Percentiles rank a stretch among this genome's conserved stretches.
Conservation (phyloP, 306 rosid species). For the Inga oerstediana region DNA sequence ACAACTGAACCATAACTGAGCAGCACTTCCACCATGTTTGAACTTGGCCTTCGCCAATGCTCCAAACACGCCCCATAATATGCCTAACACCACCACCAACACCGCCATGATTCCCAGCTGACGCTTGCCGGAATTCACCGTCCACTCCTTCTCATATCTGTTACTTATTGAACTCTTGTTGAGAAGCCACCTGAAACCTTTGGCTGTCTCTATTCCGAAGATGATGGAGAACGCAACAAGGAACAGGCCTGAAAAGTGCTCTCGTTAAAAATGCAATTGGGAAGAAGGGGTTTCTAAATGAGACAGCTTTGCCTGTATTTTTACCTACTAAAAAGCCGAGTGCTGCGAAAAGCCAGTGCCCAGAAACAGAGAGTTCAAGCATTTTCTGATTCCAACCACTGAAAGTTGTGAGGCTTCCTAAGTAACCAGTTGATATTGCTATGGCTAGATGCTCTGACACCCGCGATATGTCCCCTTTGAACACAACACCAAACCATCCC, state of each 20-base stretch:
- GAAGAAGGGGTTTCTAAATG: background rate
- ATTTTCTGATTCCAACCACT: slow-evolving; percentile 79
- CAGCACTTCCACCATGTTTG: slow-evolving; percentile 35
- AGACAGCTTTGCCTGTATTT: background rate
- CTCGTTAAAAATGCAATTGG: background rate
- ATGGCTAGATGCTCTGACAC: slow-evolving; percentile 67
- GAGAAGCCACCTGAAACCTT: slow-evolving; percentile 55
- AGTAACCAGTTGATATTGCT: slow-evolving; percentile 67
- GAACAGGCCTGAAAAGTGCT: slow-evolving; percentile 50
- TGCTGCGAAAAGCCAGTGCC: slow-evolving; percentile 56
- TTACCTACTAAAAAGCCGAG: slow-evolving; percentile 67
- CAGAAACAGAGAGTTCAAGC: slow-evolving; percentile 60
- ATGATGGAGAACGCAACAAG: slow-evolving; percentile 58
- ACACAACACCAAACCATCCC: slow-evolving; percentile 77
- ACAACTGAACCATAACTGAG: slow-evolving; percentile 61
- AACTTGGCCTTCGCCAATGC: slow-evolving; percentile 37
- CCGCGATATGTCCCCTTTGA: slow-evolving; percentile 59
- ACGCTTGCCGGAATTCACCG: slow-evolving; percentile 42
- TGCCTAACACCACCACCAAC: slow-evolving; percentile 38
- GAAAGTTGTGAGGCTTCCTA: slow-evolving; percentile 79
- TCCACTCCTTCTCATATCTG: slow-evolving; percentile 39
- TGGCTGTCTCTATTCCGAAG: slow-evolving; percentile 62
- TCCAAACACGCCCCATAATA: slow-evolving; percentile 47
- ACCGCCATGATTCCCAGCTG: slow-evolving; percentile 44
- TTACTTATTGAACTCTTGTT: slow-evolving; percentile 21